Percentiles rank a stretch among this genome's conserved stretches.
phyloP scores from a whole-genome alignment of 192 early-diverging fungal genomes.

The Hyaloraphidium curvatum region DNA sequence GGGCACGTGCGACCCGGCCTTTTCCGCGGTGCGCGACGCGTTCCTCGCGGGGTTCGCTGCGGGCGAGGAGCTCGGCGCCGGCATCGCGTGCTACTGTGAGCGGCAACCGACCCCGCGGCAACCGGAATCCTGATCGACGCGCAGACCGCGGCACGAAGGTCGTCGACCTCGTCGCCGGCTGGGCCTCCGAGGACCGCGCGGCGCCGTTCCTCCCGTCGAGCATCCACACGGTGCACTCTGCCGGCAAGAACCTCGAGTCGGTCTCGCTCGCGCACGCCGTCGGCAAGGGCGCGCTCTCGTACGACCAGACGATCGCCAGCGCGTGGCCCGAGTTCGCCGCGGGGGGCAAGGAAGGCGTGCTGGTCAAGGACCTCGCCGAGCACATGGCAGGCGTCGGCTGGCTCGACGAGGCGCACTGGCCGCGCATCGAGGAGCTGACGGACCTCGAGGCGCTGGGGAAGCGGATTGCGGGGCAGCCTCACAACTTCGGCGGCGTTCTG shows the following conservation, averaged over 20 bases:
- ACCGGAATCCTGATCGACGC: not conserved
- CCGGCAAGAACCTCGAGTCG: not conserved
- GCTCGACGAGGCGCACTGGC: constrained; percentile 2
- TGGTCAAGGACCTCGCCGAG: not conserved
- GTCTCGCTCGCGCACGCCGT: constrained; percentile 1
- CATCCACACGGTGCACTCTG: constrained; percentile 1
- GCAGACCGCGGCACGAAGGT: not conserved
- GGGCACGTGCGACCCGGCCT: not conserved
- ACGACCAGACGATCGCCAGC: not conserved
- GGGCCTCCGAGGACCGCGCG: not conserved
- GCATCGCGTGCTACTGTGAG: not conserved
- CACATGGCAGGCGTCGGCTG: not conserved
- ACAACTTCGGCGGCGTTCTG: not conserved
- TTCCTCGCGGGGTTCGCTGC: not conserved
- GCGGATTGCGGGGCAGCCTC: constrained; percentile 1
- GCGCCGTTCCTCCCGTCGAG: not conserved
- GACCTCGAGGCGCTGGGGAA: not conserved
- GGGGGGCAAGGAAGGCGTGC: not conserved
- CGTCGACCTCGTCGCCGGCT: constrained; percentile 3
- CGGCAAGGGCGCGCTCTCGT: not conserved
- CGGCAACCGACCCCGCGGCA: not conserved
- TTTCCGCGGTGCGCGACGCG: not conserved
- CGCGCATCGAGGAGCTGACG: not conserved
- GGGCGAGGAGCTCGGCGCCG: not conserved
- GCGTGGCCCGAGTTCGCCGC: not conserved